Percentiles rank a stretch among this genome's conserved stretches.
Evolutionary conservation across 306 rosid species (phyloP).

Genomic region (Lupinus albus): DNA sequence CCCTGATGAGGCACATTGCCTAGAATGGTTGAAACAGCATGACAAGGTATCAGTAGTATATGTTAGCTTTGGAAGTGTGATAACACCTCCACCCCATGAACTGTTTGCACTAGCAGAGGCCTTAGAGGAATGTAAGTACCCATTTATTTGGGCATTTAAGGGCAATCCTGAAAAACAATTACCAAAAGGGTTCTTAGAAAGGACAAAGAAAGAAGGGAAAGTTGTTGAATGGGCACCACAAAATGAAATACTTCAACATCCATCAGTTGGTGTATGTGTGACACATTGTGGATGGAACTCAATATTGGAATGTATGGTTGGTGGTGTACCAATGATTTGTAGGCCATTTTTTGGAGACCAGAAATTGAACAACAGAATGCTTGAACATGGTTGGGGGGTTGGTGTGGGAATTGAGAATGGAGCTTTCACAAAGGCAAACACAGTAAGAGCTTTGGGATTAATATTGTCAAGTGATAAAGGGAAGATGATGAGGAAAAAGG

Average conservation of each 20-base stretch:
- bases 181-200: conserved; percentile 46
- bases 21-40: conserved; percentile 60
- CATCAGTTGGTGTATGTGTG: conserved; percentile 52
- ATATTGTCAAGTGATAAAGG: conserved; percentile 46
- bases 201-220: conserved; percentile 46
- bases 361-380: conserved; percentile 41
- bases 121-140: conserved; percentile 46
- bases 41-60: conserved; percentile 54
- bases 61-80: conserved; percentile 62
- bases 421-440: conserved; percentile 42
- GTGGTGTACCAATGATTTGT: conserved; percentile 70
- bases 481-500: conserved; percentile 47
- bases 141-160: conserved; percentile 66
- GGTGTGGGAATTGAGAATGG: conserved; percentile 57
- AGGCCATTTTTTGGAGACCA: conserved; percentile 73
- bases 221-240: conserved; percentile 69
- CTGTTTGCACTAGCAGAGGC: conserved; percentile 54
- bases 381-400: conserved; percentile 54
- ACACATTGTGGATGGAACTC: conserved; percentile 82
- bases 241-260: conserved; percentile 47
- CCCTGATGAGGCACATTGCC: conserved; percentile 46
- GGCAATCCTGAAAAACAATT: conserved; percentile 49
- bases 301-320: conserved; percentile 55
- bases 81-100: conserved; percentile 62
- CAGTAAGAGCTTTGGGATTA: conserved; percentile 35